Base-by-base conservation (phyloP, 192 early-diverging fungal genomes). In the Lunasporangiospora selenospora region DNA sequence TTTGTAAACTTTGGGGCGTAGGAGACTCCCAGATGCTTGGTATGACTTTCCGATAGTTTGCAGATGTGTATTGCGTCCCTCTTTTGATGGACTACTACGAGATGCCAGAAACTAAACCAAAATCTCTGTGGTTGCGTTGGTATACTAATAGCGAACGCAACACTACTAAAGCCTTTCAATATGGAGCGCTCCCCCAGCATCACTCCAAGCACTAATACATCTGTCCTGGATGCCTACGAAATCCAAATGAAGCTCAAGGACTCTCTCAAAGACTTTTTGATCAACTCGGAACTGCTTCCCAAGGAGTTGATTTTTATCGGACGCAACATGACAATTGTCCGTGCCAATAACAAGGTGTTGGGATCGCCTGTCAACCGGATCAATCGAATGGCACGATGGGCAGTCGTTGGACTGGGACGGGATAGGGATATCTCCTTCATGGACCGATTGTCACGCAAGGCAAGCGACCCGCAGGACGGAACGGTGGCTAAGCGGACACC, bases 251-350 rank as follows among this genome's bases (percentile, higher is more conserved):
- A 84, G 40, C 76, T 92, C 41, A 95, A 96, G 77, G 79, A 87
- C 16, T 77, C 86, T 6, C 83, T 92, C 4, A 81, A 86, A 32
- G 65, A 88, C 3, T 94, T 95, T 29, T 75, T 98, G 42, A 67
- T 70, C 27, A 81, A 92, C 39, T 84, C 90, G 36, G 83, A 85
- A 37, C 64, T 75, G 6, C 65, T 98, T 37, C 96, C 96, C 32
- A 89, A 87, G 32, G 96, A 95, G 75, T 77, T 98, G 9, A 93
- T 98, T 32, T 96, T 98, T 67, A 77, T 98, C 21, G 87, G 87
- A 10, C 78, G 94, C 33, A 96, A 96, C 58, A 89, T 96, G 86
- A 93, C 94, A 55, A 88, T 90, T 38, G 87, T 89, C 36, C 81
- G 92, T 2, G 85, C 92, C n/a, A 89, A 91, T 58, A 97, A 98